phyloP scores from a whole-genome alignment of 495 filamentous ascomycete genomes.

The Talaromyces stipitatus region DNA sequence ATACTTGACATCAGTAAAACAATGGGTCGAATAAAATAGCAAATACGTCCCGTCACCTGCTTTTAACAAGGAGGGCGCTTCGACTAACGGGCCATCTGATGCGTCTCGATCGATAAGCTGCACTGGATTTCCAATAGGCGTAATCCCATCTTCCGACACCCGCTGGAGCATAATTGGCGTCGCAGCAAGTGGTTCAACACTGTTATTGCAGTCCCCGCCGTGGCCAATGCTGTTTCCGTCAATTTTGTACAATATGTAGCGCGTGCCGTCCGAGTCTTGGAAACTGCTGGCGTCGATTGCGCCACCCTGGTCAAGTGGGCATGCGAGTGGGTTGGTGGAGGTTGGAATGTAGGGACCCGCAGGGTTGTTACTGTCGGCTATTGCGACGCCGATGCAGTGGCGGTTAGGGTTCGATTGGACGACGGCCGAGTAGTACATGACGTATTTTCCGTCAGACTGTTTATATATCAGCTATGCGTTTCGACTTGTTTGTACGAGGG shows the following conservation, averaged over 20 bases:
- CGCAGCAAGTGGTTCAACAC: conserved; percentile 31
- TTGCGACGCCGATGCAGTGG: conserved; percentile 51
- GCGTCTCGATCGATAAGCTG: conserved; percentile 48
- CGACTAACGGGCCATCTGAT: conserved; percentile 51
- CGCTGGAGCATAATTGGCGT: conserved; percentile 58
- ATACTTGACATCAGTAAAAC: conserved; percentile 43
- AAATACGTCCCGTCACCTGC: conserved; percentile 42
- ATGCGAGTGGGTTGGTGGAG: conserved; percentile 36
- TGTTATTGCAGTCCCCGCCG: conserved; percentile 51
- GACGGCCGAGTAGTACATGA: conserved; percentile 55
- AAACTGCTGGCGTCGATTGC: conserved; percentile 54
- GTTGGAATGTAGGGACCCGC: conserved; percentile 45
- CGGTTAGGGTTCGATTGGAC: conserved; percentile 21
- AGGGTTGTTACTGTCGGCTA: conserved; percentile 23
- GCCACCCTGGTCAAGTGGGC: conserved; percentile 43
- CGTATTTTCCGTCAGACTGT: conserved; percentile 39
- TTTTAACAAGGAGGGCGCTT: conserved; percentile 50
- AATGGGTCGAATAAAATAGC: conserved; percentile 56
- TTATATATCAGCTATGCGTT: background rate
- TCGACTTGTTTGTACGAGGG: background rate
- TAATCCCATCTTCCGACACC: conserved; percentile 43
- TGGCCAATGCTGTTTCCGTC: conserved; percentile 53
- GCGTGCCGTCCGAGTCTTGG: conserved; percentile 40
- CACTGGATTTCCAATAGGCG: conserved; percentile 40
- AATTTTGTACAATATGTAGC: conserved; percentile 55